Evolutionary conservation across 352 stramenopile species (phyloP).

Genomic region (Pythium biforme): DNA sequence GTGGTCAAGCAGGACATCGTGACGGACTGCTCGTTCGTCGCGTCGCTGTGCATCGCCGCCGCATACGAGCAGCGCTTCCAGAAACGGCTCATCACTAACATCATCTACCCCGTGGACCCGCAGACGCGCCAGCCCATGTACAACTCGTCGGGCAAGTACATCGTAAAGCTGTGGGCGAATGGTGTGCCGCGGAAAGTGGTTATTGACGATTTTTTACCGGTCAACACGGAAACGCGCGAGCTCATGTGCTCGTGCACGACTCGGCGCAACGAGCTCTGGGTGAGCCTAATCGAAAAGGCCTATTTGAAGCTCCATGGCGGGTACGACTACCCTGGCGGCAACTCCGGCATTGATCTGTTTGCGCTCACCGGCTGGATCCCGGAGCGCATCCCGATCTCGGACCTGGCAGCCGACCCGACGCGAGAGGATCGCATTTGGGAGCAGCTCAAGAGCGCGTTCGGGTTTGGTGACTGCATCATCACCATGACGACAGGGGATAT

Average conservation of each 20-base stretch:
- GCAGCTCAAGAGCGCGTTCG: constrained; percentile 91
- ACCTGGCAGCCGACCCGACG: constrained; percentile 29
- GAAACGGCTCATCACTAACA: constrained; percentile 92
- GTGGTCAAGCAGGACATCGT: constrained; percentile 89
- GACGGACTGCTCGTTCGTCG: constrained; percentile 93
- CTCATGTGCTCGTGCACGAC: constrained; percentile 86
- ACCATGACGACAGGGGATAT: constrained; percentile 94
- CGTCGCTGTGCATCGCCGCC: constrained; percentile 90
- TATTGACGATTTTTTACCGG: constrained; percentile 94
- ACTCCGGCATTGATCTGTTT: constrained; percentile 97
- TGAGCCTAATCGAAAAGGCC: constrained; percentile 98
- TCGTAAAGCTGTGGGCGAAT: constrained; percentile 97
- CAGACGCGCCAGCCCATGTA: constrained; percentile 58
- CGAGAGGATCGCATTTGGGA: constrained; percentile 78
- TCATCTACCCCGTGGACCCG: constrained; percentile 93
- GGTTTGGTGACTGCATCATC: constrained; percentile 97
- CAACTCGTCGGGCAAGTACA: constrained; percentile 95
- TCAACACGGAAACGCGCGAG: constrained; percentile 64
- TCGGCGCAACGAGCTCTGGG: constrained; percentile 83
- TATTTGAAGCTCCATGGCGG: constrained; percentile 98
- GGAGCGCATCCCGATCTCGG: constrained; percentile 83
- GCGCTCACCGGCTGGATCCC: constrained; percentile 98
- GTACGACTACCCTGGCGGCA: constrained; percentile 97
- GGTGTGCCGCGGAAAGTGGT: constrained; percentile 92
- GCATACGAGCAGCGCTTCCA: constrained; percentile 91